Base-by-base conservation (phyloP, 2,329 filamentous ascomycete species). In the Aciculosporium take region DNA sequence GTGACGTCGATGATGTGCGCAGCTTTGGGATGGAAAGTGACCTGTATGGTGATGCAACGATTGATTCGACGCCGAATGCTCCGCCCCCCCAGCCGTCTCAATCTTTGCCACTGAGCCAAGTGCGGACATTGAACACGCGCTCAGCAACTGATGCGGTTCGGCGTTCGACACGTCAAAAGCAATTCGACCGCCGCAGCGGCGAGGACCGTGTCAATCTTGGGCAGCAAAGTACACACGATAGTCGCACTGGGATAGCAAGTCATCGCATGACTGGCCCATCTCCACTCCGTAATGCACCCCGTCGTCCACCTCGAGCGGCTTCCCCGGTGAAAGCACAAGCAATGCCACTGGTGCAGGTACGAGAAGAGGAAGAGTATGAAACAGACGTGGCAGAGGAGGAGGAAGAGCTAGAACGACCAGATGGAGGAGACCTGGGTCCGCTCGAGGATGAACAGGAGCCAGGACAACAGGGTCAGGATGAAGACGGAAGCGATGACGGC, bases 11-110 rank as follows among this genome's bases (percentile, higher is more conserved):
- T 31, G 61, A 59, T 40, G 47, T 48, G 12, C 53, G 57, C 18
- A 62, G 60, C 39, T 64, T 64, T 48, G 52, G 41, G 3, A 51
- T 59, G 24, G 61, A 64, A 45, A 60, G 53, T 39, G 57, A 61
- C 37, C 56, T 51, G 34, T 64, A 55, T 42, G 57, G 53, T 23
- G 54, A 62, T 46, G 61, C 61, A n/a, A 57, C 55, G 44, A 61
- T 64, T 53, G 51, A 42, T 38, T 57, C 56, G 33, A 52, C 56
- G 4, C 51, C 55, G 30, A 46, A 42, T 13, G 41, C 40, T 10
- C 37, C 18, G n/a, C 24, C 12, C 12, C 5, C 30, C 10, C 40
- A 35, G 21, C 33, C 18, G 13, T 10, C 33, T 21, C 44, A 36
- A 10, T 34, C 33, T 7, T 34, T 34, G 25, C 33, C 32, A 9